phyloP scores from a whole-genome alignment of 2,329 filamentous ascomycete species.

The Verruconis gallopava region DNA sequence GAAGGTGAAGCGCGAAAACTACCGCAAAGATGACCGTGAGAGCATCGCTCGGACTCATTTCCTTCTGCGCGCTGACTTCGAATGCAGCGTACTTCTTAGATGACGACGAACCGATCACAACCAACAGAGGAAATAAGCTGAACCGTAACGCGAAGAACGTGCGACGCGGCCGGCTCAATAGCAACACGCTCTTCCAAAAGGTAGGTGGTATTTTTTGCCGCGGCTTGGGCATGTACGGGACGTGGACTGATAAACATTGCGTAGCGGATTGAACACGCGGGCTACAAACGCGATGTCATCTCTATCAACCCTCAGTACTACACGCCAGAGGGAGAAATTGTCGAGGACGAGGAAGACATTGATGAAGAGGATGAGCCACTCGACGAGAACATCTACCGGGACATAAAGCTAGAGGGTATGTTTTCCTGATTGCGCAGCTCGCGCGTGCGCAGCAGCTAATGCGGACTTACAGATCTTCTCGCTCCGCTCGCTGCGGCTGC shows the following conservation, averaged over 20 bases:
- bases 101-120: slow-evolving; percentile 53
- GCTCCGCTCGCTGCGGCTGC: slow-evolving; percentile 63
- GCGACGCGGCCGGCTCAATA: slow-evolving; percentile 55
- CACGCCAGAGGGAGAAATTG: slow-evolving; percentile 66
- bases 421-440: slow-evolving; percentile 8
- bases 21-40: slow-evolving; percentile 24
- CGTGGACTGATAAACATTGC: slow-evolving; percentile 12
- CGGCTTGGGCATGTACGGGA: too few relatives aligned
- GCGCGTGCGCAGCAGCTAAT: slow-evolving; percentile 2
- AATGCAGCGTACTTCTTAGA: slow-evolving; percentile 63
- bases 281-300: slow-evolving; percentile 59
- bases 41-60: neutral
- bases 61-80: slow-evolving; percentile 1
- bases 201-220: too few relatives aligned
- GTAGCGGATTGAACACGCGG: slow-evolving; percentile 60
- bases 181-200: slow-evolving; percentile 57
- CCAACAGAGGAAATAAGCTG: slow-evolving; percentile 67
- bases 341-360: slow-evolving; percentile 60
- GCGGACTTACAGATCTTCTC: slow-evolving; percentile 48
- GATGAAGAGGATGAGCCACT: slow-evolving; percentile 50
- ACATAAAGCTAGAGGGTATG: slow-evolving; percentile 56
- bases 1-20: slow-evolving; percentile 8
- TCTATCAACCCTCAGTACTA: slow-evolving; percentile 58
- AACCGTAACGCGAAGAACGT: slow-evolving; percentile 63
- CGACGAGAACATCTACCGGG: slow-evolving; percentile 61